phyloP scores from a whole-genome alignment of 441 rosid genomes.

The Geranium incanum region DNA sequence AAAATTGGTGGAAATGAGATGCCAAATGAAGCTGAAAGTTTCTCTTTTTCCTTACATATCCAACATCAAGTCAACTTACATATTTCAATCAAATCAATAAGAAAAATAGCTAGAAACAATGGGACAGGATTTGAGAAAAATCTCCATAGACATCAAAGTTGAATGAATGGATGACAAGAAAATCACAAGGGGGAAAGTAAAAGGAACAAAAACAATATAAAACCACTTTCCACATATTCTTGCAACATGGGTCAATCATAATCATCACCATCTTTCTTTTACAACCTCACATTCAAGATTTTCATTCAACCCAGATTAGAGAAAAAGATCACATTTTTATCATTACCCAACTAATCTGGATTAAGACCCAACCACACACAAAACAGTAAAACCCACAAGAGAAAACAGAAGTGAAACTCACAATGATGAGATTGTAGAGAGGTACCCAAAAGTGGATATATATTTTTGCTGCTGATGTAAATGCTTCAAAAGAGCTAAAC shows the following conservation, averaged over 20 bases:
- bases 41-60: slow-evolving; percentile 10
- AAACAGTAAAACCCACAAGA: slow-evolving; percentile 1
- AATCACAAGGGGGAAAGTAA: slow-evolving; percentile 9
- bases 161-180: slow-evolving; percentile 18
- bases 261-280: too few species aligned
- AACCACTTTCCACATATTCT: slow-evolving; percentile 29
- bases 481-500: slow-evolving; percentile 3
- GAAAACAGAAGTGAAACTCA: background rate
- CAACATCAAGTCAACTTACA: slow-evolving; percentile 16
- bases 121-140: too few species aligned
- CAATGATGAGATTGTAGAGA: slow-evolving; percentile 27
- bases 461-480: background rate
- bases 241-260: slow-evolving; percentile 16
- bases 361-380: background rate
- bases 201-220: slow-evolving; percentile 9
- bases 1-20: too few species aligned
- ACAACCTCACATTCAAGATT: slow-evolving; percentile 10
- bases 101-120: too few species aligned
- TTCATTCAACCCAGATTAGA: slow-evolving; percentile 28
- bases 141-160: slow-evolving; percentile 20
- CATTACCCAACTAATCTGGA: slow-evolving; percentile 13
- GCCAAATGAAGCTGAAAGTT: background rate
- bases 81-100: slow-evolving; percentile 17
- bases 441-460: slow-evolving; percentile 1
- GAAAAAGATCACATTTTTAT: slow-evolving; percentile 6